These are phyloP conservation scores for Strobilomyces confusus DNA, from an alignment of 768 basidiomycete species.

Conservation along the genomic window DNA sequence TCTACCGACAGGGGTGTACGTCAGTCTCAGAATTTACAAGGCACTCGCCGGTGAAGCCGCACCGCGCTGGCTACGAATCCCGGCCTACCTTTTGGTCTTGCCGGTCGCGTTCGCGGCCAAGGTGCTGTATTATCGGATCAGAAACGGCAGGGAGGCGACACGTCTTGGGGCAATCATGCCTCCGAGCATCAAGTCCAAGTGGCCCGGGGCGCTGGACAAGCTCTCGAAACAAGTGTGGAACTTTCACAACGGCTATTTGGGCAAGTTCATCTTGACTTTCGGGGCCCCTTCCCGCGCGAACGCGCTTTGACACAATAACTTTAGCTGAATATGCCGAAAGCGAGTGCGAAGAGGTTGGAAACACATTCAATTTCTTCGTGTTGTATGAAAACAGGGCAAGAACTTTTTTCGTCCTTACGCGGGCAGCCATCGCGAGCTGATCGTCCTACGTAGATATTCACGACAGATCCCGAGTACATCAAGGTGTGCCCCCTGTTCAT, in stretches of 20 bases:
- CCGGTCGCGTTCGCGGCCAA: slow-evolving; percentile 17
- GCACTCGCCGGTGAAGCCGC: neutral
- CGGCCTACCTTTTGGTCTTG: slow-evolving; percentile 24
- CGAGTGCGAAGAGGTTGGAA: slow-evolving; percentile 18
- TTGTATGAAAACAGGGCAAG: slow-evolving; percentile 29
- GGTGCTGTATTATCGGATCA: slow-evolving; percentile 42
- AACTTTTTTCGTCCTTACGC: neutral
- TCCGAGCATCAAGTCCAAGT: neutral
- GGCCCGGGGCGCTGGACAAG: neutral
- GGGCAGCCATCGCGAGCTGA: neutral
- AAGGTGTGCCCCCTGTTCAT: slow-evolving; percentile 26
- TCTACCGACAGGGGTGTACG: slow-evolving; percentile 16
- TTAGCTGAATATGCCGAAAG: slow-evolving; percentile 11
- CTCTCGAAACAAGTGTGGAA: slow-evolving; percentile 21
- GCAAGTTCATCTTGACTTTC: slow-evolving; percentile 26
- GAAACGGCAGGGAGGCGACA: slow-evolving; percentile 22
- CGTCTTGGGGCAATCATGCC: neutral
- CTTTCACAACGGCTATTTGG: slow-evolving; percentile 45
- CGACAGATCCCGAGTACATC: slow-evolving; percentile 37
- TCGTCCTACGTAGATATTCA: slow-evolving; percentile 29
- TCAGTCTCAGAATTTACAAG: slow-evolving; percentile 11
- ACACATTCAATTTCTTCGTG: slow-evolving; percentile 21
- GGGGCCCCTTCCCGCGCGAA: neutral
- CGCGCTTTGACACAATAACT: neutral
- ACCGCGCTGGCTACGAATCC: slow-evolving; percentile 12